Conservation (phyloP, 345 rosid genomes). For the Pistacia integerrima region DNA sequence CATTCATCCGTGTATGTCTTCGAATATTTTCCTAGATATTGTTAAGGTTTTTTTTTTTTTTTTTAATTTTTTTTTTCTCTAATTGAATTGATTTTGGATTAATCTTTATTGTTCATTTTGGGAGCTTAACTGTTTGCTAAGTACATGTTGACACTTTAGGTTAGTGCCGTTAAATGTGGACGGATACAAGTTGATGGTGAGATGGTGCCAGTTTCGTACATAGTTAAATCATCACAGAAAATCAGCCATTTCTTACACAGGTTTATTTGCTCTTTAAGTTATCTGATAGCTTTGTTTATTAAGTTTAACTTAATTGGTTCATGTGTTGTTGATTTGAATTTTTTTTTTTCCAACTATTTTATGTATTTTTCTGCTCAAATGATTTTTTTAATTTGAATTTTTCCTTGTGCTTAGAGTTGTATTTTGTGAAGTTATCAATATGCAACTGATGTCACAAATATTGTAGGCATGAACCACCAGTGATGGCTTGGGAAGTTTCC, state of each 20-base stretch:
- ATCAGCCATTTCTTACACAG: conserved; percentile 92
- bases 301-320: neutral
- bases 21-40: too few species aligned
- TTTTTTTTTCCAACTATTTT: neutral
- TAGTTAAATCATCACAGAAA: conserved; percentile 76
- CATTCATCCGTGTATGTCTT: neutral
- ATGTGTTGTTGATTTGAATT: neutral
- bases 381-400: neutral
- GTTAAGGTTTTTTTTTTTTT: neutral
- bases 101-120: neutral
- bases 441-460: conserved; percentile 37
- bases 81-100: neutral
- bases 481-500: conserved; percentile 57
- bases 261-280: conserved; percentile 30
- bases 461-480: conserved; percentile 94
- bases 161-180: conserved; percentile 77
- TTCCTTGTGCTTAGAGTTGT: neutral
- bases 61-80: neutral
- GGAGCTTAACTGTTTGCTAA: neutral
- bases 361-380: neutral
- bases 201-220: conserved; percentile 68
- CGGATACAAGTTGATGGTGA: conserved; percentile 87
- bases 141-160: conserved; percentile 40
- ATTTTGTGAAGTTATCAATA: conserved; percentile 20
- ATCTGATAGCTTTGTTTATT: neutral